These are phyloP conservation scores for Vigna hirtella DNA, from an alignment of 306 rosid species.

Conservation along the genomic window DNA sequence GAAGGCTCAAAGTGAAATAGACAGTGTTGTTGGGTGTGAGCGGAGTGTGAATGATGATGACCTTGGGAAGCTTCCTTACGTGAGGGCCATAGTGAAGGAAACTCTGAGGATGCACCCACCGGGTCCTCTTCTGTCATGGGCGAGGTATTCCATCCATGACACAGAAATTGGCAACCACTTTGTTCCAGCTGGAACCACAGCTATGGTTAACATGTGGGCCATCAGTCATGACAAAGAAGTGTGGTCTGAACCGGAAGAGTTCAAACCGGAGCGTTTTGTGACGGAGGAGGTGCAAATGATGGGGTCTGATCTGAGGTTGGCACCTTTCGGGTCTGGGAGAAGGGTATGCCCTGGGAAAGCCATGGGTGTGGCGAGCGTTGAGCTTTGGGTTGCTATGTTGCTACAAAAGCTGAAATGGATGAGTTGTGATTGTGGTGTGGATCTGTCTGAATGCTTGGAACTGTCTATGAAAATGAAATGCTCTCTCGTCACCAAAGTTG, in stretches of 20 bases:
- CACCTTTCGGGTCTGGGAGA: constrained; percentile 86
- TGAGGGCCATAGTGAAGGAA: constrained; percentile 78
- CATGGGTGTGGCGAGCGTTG: constrained; percentile 74
- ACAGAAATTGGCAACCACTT: constrained; percentile 58
- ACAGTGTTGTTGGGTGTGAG: constrained; percentile 41
- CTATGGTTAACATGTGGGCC: constrained; percentile 87
- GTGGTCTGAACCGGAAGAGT: constrained; percentile 61
- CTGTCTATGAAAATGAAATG: constrained; percentile 77
- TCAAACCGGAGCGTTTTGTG: constrained; percentile 70
- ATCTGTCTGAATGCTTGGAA: constrained; percentile 67
- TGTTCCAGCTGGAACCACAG: constrained; percentile 81
- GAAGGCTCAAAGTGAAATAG: constrained; percentile 65
- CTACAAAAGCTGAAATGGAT: constrained; percentile 69
- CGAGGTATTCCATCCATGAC: constrained; percentile 74
- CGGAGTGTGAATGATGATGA: constrained; percentile 54
- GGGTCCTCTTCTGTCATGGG: constrained; percentile 90
- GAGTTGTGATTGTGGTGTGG: constrained; percentile 48
- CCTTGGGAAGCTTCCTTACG: constrained; percentile 70
- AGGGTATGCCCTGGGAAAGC: constrained; percentile 88
- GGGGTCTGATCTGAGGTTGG: constrained; percentile 82
- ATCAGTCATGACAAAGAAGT: constrained; percentile 67
- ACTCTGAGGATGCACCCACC: constrained; percentile 88
- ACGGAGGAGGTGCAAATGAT: constrained; percentile 47
- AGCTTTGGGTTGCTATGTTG: constrained; percentile 75
- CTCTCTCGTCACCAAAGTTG: constrained; percentile 55